Evolutionary conservation across 2,329 filamentous ascomycete genomes (phyloP).

Genomic region (Raffaelea ambrosiae): DNA sequence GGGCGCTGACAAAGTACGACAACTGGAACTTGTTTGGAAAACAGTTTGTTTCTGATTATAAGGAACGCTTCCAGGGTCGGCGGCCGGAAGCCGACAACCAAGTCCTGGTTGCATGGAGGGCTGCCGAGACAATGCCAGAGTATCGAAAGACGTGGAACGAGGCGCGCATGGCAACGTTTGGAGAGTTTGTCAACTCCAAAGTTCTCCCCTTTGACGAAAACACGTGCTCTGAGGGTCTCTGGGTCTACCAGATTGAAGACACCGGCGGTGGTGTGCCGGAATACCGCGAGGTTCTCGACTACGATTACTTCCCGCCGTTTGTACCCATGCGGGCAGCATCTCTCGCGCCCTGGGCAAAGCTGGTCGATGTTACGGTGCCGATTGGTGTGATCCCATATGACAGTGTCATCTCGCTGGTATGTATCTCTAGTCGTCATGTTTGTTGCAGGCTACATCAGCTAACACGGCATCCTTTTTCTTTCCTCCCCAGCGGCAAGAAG

Average conservation of each 20-base stretch:
- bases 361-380: conserved; percentile 4
- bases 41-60: conserved; percentile 3
- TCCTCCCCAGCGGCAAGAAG: background rate
- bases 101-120: background rate
- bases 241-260: conserved; percentile 7
- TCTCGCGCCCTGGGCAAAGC: conserved; percentile 1
- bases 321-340: conserved; percentile 3
- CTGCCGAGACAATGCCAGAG: background rate
- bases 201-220: background rate
- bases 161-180: background rate
- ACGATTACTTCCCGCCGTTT: conserved; percentile 5
- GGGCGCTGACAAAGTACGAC: conserved; percentile 3
- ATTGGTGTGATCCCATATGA: conserved; percentile 1
- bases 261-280: conserved; percentile 4
- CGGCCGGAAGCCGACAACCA: conserved; percentile 4
- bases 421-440: background rate
- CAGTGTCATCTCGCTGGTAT: conserved; percentile 2
- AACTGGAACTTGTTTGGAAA: conserved; percentile 6
- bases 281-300: conserved; percentile 4
- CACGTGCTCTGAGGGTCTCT: conserved; percentile 3
- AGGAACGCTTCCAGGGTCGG: background rate
- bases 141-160: background rate
- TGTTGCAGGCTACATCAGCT: background rate
- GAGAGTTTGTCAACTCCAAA: conserved; percentile 1
- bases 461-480: too few species aligned